These are phyloP conservation scores for Friedmanniomyces endolithicus DNA, from an alignment of 495 filamentous ascomycete species.

Conservation along the genomic window DNA sequence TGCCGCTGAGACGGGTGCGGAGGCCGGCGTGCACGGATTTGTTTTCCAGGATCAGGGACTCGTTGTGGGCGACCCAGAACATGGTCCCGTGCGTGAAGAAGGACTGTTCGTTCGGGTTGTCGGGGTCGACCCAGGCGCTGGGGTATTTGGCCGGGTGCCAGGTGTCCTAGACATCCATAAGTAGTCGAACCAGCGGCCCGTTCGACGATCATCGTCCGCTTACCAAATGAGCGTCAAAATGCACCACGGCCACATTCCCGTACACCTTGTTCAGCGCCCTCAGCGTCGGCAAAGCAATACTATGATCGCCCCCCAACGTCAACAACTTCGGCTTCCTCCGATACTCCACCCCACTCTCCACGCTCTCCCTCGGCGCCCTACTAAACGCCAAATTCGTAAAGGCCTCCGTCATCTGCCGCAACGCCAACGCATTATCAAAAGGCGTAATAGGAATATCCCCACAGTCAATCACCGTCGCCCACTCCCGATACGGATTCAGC, in stretches of 20 bases:
- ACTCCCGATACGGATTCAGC: constrained; percentile 64
- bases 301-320: constrained; percentile 75
- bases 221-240: constrained; percentile 64
- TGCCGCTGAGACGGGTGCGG: constrained; percentile 56
- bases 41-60: constrained; percentile 56
- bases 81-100: constrained; percentile 75
- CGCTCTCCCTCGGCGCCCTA: constrained; percentile 27
- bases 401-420: constrained; percentile 65
- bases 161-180: no score
- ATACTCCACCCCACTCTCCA: constrained; percentile 32
- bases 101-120: constrained; percentile 43
- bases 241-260: constrained; percentile 60
- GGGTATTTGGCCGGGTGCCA: constrained; percentile 75
- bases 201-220: no score
- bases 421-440: constrained; percentile 63
- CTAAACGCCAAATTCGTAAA: constrained; percentile 53
- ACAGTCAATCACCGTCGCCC: constrained; percentile 65
- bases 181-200: no score
- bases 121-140: constrained; percentile 47
- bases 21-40: constrained; percentile 68
- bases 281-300: constrained; percentile 62
- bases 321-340: constrained; percentile 50
- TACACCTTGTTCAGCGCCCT: constrained; percentile 59
- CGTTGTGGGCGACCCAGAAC: constrained; percentile 70
- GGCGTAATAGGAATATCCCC: constrained; percentile 74